Conservation (phyloP, 345 rosid genomes). For the Stellera chamaejasme region DNA sequence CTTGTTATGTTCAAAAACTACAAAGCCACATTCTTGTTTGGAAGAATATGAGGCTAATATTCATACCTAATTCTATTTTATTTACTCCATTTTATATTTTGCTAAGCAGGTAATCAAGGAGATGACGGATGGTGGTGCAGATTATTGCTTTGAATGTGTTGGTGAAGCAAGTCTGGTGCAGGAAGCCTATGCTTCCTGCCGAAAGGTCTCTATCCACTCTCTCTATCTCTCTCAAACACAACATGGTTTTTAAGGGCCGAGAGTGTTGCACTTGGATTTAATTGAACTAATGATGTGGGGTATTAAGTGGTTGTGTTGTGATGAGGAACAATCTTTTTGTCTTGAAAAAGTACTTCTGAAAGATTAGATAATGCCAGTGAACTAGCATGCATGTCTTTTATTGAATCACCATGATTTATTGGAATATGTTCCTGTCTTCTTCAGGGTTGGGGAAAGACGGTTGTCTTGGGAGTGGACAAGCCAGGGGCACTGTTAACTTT, state of each 20-base stretch:
- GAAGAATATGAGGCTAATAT: no score
- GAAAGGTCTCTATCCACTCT: constrained; percentile 8
- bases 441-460: constrained; percentile 92
- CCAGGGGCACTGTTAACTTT: constrained; percentile 50
- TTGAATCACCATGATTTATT: no score
- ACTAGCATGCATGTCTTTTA: no score
- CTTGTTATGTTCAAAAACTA: no score
- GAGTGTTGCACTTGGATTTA: no score
- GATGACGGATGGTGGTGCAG: constrained; percentile 60
- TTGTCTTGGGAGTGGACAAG: constrained; percentile 69
- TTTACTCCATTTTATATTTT: no score
- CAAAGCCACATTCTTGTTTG: no score
- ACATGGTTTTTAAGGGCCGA: no score
- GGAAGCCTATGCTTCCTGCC: constrained; percentile 48
- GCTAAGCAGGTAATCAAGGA: constrained; percentile 22
- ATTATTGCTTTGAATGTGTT: constrained; percentile 59
- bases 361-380: no score
- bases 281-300: no score
- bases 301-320: background rate
- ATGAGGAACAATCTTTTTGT: no score
- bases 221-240: background rate
- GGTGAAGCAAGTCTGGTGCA: constrained; percentile 37
- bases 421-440: background rate
- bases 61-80: background rate
- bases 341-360: no score